Percentiles rank a stretch among this genome's conserved stretches.
These are phyloP conservation scores for Maudiozyma saulgeensis DNA, from an alignment of 805 yeast species.

Conservation along the genomic window DNA sequence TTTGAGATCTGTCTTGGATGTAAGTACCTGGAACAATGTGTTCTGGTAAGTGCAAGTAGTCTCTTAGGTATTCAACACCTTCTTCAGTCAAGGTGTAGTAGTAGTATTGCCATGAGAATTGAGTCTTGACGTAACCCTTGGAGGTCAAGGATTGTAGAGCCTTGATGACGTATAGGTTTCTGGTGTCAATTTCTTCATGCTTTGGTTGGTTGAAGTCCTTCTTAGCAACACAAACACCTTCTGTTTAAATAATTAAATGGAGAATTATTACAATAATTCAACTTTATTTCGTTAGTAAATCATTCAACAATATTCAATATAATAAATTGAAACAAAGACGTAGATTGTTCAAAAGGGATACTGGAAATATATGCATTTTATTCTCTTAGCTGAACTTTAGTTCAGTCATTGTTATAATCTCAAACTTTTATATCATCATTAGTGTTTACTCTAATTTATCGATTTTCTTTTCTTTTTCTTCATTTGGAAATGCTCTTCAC, in stretches of 20 bases:
- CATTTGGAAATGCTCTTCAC: too few species aligned
- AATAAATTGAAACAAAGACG: too few species aligned
- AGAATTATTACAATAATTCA: neutral
- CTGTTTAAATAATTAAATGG: conserved; percentile 34
- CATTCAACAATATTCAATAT: neutral
- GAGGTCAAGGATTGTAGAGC: conserved; percentile 99
- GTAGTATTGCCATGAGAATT: conserved; percentile 99
- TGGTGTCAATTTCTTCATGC: conserved; percentile 97
- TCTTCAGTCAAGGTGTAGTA: conserved; percentile 99
- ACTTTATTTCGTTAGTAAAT: conserved; percentile 18
- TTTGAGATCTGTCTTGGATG: conserved; percentile 87
- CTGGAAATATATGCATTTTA: too few species aligned
- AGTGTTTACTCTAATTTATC: too few species aligned
- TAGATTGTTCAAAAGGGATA: too few species aligned
- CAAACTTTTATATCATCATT: too few species aligned
- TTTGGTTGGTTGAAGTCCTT: conserved; percentile 95
- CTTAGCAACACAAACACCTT: conserved; percentile 99
- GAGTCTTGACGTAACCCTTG: conserved; percentile 98
- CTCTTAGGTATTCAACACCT: conserved; percentile 97
- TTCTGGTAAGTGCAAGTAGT: conserved; percentile 97
- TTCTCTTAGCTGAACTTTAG: too few species aligned
- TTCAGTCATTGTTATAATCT: too few species aligned
- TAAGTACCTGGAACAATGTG: conserved; percentile 97
- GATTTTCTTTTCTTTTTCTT: too few species aligned
- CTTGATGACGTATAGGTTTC: conserved; percentile 95